Conservation (phyloP, 257 asterid genomes). For the Gentiana dahurica region DNA sequence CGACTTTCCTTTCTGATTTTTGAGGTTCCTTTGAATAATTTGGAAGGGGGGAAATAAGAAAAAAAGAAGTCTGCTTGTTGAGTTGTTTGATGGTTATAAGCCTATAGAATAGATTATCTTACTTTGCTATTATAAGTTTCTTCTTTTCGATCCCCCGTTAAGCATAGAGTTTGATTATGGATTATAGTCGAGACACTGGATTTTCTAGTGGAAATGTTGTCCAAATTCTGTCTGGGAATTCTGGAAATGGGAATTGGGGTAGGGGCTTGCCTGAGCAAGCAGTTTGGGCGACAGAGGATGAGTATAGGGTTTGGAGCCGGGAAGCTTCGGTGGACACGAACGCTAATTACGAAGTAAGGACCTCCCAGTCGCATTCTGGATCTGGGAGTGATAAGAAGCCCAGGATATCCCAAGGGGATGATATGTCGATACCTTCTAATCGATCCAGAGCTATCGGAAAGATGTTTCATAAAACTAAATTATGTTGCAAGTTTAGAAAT, state of each 20-base stretch:
- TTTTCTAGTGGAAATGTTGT: constrained; percentile 45
- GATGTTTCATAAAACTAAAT: constrained; percentile 63
- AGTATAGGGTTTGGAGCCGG: constrained; percentile 41
- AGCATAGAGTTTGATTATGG: constrained; percentile 23
- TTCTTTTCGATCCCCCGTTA: not conserved
- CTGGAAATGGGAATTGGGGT: constrained; percentile 42
- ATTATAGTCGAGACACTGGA: constrained; percentile 34
- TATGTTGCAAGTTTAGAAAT: constrained; percentile 67
- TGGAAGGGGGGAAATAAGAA: no score
- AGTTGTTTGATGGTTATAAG: no score
- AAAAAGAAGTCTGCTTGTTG: no score
- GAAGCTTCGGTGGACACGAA: constrained; percentile 35
- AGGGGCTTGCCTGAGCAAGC: constrained; percentile 32
- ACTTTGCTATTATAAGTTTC: no score
- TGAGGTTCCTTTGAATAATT: no score
- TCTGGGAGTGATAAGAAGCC: constrained; percentile 52
- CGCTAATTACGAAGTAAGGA: constrained; percentile 43
- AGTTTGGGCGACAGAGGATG: constrained; percentile 76
- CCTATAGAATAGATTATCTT: no score
- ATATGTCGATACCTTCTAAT: constrained; percentile 19
- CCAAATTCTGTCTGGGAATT: constrained; percentile 38
- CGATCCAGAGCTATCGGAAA: constrained; percentile 64
- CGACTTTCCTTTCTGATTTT: no score
- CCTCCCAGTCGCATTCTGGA: constrained; percentile 33
- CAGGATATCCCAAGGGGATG: constrained; percentile 39